Evolutionary conservation across 257 asterid species (phyloP), one percentile per base, ranked within the genome.

Genomic region (Buddleja alternifolia): DNA sequence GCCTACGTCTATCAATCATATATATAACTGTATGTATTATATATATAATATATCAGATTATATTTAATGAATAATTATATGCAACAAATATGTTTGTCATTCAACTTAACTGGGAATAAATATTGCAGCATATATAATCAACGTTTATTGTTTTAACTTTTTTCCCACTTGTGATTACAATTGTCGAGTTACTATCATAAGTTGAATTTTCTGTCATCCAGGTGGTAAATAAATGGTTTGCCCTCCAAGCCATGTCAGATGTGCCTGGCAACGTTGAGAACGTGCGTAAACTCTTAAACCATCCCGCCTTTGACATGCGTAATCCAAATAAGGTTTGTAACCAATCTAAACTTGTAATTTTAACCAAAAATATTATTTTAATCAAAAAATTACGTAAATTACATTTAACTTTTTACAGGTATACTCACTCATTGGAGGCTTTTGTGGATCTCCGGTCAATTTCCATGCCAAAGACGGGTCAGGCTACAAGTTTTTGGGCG

Each of bases 181-280:
- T 23, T 42, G 3, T 29, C 5, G 39, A 10, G 36, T 20, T 10
- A 53, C 37, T 3, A 6, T 42, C 56, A 11, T 19, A 15, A 40
- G 24, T 37, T 74, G 37, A 29, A 15, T 24, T 14, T 29, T 25
- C 32, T 19, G 32, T 15, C 20, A 54, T 58, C 4, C 79, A 90
- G 97, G 97, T 87, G 54, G 89, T 90, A 25, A 85, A 79, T 58
- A 90, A 84, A 69, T 90, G 97, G 97, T 74, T 90, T 46, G 75
- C 85, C 0, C 89, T 90, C 67, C 97, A 87, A 87, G 97, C 93
- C 6, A 51, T 42, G 75, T 87, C 97, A 4, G 85, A 84, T 69
- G 58, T 84, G 60, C 95, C 93, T 2, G 88, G 95, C 63, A 90
- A 90, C 48, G 92, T 90, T 25, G 91, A 84, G 77, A 88, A 87